A percentile compares a stretch with the other conserved stretches of the same genome.
Evolutionary conservation across 257 asterid genomes (phyloP).

Genomic region (Solanum habrochaites): DNA sequence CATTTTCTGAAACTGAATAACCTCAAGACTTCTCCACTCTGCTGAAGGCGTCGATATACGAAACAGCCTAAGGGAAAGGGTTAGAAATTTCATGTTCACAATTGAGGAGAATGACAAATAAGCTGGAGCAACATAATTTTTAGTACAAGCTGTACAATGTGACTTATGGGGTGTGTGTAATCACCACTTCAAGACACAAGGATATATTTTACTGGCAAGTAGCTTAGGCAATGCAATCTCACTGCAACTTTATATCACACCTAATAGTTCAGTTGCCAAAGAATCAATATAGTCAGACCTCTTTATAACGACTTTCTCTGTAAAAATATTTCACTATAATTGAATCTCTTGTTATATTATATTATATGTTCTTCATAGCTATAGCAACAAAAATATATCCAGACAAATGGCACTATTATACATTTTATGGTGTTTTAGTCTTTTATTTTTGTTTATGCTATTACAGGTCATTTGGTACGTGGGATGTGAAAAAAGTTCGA

Average conservation of each 20-base stretch:
- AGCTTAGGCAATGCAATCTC: background rate
- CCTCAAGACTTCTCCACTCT: background rate
- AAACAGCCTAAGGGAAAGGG: background rate
- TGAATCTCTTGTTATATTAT: background rate
- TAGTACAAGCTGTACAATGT: background rate
- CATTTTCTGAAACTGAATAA: slow-evolving; percentile 31
- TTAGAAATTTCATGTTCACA: background rate
- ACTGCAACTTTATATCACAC: background rate
- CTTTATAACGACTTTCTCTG: background rate
- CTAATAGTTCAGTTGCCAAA: background rate
- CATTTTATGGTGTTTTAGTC: background rate
- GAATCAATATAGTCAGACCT: background rate
- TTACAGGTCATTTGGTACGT: background rate
- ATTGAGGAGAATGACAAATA: background rate
- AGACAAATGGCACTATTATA: background rate
- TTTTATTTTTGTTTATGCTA: background rate
- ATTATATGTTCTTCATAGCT: background rate
- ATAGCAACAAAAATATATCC: background rate
- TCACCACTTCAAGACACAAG: background rate
- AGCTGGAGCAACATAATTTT: background rate
- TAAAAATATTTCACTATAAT: background rate
- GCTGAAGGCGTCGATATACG: background rate
- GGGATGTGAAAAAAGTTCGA: background rate
- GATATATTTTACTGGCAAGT: background rate
- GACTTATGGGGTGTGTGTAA: background rate